Evolutionary conservation across 2,329 filamentous ascomycete species (phyloP).

Genomic region (Teratosphaeria pseudoeucalypti): DNA sequence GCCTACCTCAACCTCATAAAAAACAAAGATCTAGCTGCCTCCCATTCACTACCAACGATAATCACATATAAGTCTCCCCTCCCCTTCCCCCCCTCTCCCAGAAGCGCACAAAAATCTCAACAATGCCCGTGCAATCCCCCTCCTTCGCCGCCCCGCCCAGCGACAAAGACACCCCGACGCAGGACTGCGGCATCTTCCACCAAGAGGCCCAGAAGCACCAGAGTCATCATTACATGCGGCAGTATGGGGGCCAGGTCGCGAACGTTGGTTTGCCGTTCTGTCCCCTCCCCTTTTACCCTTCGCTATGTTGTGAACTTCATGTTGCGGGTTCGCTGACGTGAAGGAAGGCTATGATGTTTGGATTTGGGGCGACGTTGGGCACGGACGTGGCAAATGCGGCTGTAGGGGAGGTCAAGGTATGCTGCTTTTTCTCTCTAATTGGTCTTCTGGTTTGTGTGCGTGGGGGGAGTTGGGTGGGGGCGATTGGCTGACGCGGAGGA

Average conservation of each 20-base stretch:
- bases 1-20: neutral
- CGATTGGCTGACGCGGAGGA: neutral
- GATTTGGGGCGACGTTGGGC: slow-evolving; percentile 18
- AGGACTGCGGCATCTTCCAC: slow-evolving; percentile 19
- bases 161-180: slow-evolving; percentile 17
- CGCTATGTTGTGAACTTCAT: too few relatives aligned
- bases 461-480: neutral
- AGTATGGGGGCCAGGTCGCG: slow-evolving; percentile 18
- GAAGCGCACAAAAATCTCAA: neutral
- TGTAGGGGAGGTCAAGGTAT: slow-evolving; percentile 20
- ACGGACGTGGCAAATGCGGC: slow-evolving; percentile 19
- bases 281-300: too few relatives aligned
- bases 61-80: neutral
- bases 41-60: neutral
- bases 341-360: slow-evolving; percentile 14
- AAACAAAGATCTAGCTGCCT: too few relatives aligned
- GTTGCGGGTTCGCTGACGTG: too few relatives aligned
- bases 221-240: slow-evolving; percentile 20
- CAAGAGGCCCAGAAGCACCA: slow-evolving; percentile 20
- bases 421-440: neutral
- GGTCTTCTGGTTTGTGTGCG: neutral
- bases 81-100: too few relatives aligned
- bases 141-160: slow-evolving; percentile 12
- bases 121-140: slow-evolving; percentile 15
- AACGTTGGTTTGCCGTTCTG: neutral